phyloP scores from a whole-genome alignment of 2,329 filamentous ascomycete species.

The Talaromyces sp. region DNA sequence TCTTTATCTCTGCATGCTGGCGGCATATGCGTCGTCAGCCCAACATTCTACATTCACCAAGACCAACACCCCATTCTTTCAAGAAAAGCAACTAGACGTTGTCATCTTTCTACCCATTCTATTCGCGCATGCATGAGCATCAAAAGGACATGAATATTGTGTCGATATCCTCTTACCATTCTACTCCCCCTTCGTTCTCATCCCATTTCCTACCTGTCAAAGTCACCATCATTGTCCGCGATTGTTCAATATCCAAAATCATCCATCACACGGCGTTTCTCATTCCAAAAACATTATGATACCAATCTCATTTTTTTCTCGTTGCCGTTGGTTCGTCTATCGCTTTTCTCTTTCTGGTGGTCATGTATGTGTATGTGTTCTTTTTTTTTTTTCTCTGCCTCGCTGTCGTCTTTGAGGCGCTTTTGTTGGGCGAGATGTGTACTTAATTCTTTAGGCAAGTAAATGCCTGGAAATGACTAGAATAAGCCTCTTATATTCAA shows the following conservation, averaged over 20 bases:
- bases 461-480: neutral
- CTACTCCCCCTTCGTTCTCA: neutral
- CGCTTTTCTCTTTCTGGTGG: neutral
- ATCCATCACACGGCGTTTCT: constrained; percentile 1
- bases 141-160: neutral
- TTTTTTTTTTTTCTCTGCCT: neutral
- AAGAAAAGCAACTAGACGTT: constrained; percentile 2
- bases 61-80: neutral
- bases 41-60: neutral
- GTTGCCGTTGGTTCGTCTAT: neutral
- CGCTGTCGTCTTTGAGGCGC: neutral
- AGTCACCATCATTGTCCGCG: neutral
- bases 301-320: neutral
- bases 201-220: neutral
- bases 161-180: neutral
- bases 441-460: neutral
- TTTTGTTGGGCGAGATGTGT: neutral
- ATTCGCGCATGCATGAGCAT: neutral
- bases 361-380: neutral
- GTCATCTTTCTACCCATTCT: neutral
- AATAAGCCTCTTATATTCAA: neutral
- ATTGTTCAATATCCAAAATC: neutral
- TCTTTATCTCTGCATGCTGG: constrained; percentile 4
- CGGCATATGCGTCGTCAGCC: neutral
- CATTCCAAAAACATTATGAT: neutral